Conservation (phyloP, 768 basidiomycete species). For the Tricholoma saponaceum region DNA sequence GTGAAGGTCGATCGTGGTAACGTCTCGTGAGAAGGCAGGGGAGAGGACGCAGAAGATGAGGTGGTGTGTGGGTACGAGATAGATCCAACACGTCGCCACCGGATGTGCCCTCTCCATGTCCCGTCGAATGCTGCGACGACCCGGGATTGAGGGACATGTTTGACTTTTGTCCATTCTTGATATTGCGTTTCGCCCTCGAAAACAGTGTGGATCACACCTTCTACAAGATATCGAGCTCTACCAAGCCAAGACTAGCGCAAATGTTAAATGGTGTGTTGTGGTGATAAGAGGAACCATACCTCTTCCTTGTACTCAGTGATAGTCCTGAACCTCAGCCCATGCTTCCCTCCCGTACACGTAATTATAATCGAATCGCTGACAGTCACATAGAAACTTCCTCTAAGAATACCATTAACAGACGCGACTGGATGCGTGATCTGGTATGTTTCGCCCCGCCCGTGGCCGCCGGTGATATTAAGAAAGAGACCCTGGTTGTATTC, state of each 20-base stretch:
- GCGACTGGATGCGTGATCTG: slow-evolving; percentile 89
- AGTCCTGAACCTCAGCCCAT: slow-evolving; percentile 62
- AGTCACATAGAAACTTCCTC: slow-evolving; percentile 90
- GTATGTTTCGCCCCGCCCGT: slow-evolving; percentile 76
- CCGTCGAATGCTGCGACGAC: slow-evolving; percentile 85
- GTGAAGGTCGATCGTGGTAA: slow-evolving; percentile 33
- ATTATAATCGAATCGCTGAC: slow-evolving; percentile 76
- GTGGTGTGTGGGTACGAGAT: slow-evolving; percentile 39
- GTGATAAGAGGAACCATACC: slow-evolving; percentile 38
- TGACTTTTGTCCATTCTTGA: slow-evolving; percentile 79
- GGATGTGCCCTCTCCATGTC: slow-evolving; percentile 78
- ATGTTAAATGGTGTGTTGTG: slow-evolving; percentile 3
- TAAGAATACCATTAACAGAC: slow-evolving; percentile 85
- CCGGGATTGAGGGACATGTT: slow-evolving; percentile 79
- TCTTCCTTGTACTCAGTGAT: slow-evolving; percentile 97
- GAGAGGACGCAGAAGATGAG: slow-evolving; percentile 43
- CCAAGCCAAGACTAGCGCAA: slow-evolving; percentile 78
- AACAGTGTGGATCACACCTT: slow-evolving; percentile 88
- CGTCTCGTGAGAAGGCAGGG: slow-evolving; percentile 40
- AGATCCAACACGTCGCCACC: slow-evolving; percentile 63
- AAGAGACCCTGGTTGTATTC: slow-evolving; percentile 86
- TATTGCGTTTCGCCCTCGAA: slow-evolving; percentile 58
- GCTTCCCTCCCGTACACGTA: slow-evolving; percentile 71
- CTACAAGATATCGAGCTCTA: slow-evolving; percentile 75
- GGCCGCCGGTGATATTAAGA: slow-evolving; percentile 69